Percentiles rank a stretch among this genome's conserved stretches.
Evolutionary conservation across 257 asterid species (phyloP).

Genomic region (Salvia splendens): DNA sequence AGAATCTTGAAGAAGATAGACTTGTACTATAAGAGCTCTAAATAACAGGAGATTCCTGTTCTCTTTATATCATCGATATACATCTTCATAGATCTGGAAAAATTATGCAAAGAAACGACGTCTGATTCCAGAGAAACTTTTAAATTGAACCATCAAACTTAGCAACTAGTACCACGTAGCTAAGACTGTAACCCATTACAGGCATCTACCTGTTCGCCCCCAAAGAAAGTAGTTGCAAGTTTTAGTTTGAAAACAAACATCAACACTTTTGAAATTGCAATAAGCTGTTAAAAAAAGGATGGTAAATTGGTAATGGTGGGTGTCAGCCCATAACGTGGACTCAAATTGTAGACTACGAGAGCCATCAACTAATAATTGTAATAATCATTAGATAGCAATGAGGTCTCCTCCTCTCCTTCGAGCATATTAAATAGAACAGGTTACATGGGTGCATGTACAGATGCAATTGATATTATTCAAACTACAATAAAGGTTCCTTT

Average conservation of each 20-base stretch:
- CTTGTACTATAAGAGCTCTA: constrained; percentile 13
- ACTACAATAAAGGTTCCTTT: not conserved
- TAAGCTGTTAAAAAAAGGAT: too few relatives aligned
- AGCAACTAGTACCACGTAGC: not conserved
- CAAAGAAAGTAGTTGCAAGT: not conserved
- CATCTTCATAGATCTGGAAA: not conserved
- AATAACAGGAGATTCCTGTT: constrained; percentile 4
- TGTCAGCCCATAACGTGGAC: not conserved
- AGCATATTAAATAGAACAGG: not conserved
- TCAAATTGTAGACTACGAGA: not conserved
- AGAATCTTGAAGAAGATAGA: constrained; percentile 16
- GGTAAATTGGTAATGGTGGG: not conserved
- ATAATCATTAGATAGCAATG: not conserved
- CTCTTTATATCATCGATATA: not conserved
- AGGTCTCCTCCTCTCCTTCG: not conserved
- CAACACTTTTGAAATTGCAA: too few relatives aligned
- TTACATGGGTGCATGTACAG: not conserved
- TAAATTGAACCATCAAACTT: not conserved
- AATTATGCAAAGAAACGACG: not conserved
- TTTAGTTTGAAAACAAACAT: too few relatives aligned
- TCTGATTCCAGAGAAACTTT: not conserved
- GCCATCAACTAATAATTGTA: not conserved
- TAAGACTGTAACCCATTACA: not conserved
- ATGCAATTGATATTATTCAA: not conserved
- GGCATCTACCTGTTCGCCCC: not conserved